Evolutionary conservation across 495 filamentous ascomycete genomes (phyloP).

Genomic region (Immersiella caudata): DNA sequence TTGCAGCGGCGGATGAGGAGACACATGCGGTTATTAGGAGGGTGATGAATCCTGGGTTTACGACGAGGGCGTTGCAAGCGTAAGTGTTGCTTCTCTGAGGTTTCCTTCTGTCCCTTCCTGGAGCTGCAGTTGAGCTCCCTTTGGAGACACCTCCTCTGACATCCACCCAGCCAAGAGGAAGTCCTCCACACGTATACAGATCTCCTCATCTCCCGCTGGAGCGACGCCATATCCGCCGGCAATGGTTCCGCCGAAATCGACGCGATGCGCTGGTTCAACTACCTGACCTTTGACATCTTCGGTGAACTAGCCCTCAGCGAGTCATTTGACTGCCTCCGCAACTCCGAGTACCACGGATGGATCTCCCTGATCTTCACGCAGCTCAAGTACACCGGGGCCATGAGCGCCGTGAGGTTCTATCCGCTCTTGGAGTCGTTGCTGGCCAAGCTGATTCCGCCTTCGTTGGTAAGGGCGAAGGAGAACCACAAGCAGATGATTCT

Average conservation of each 20-base stretch:
- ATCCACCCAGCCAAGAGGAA: conserved; percentile 8
- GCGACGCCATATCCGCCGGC: neutral
- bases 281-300: conserved; percentile 62
- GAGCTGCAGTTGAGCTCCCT: too few relatives aligned
- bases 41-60: conserved; percentile 16
- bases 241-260: conserved; percentile 27
- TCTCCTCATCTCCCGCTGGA: conserved; percentile 11
- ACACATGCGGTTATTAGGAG: conserved; percentile 13
- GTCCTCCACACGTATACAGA: conserved; percentile 16
- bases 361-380: conserved; percentile 40
- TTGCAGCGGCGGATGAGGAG: neutral
- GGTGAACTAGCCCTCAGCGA: conserved; percentile 60
- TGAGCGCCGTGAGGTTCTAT: conserved; percentile 37
- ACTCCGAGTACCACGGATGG: conserved; percentile 50
- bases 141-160: too few relatives aligned
- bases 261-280: conserved; percentile 54
- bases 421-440: conserved; percentile 35
- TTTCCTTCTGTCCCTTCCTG: too few relatives aligned
- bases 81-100: too few relatives aligned
- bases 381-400: conserved; percentile 34
- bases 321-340: conserved; percentile 52
- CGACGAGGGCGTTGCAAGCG: neutral
- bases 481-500: conserved; percentile 42
- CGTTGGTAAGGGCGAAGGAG: conserved; percentile 32
- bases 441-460: conserved; percentile 39